Conservation (phyloP, 139 green algal genomes). For the Closterium sp. region DNA sequence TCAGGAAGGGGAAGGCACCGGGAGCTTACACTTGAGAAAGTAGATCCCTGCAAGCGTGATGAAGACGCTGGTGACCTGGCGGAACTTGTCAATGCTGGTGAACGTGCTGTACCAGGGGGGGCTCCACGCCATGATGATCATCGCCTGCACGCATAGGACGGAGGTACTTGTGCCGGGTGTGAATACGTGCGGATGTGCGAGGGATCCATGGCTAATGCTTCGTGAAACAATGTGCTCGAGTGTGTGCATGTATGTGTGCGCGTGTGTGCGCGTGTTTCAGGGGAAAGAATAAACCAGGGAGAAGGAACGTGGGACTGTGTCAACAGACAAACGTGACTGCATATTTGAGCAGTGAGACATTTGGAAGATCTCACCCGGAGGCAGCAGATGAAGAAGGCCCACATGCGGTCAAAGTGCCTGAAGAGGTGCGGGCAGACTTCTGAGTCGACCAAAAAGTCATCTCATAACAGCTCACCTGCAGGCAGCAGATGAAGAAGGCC, state of each 20-base stretch:
- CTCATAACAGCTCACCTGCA: constrained; percentile 3
- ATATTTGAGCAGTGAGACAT: no score
- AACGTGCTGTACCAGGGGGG: background rate
- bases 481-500: constrained; percentile 18
- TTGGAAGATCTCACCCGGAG: constrained; percentile 5
- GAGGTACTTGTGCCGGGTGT: background rate
- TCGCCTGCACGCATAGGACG: background rate
- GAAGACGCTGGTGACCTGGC: constrained; percentile 15
- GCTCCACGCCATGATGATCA: constrained; percentile 26
- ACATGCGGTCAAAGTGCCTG: background rate
- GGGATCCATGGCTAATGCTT: no score
- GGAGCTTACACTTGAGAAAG: constrained; percentile 11
- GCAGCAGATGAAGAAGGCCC: constrained; percentile 13
- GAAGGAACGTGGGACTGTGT: no score
- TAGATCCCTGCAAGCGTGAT: background rate
- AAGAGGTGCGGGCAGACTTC: background rate
- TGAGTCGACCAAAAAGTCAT: no score
- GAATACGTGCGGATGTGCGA: background rate
- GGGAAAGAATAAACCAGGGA: no score
- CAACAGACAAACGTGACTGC: no score
- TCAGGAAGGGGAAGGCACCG: no score
- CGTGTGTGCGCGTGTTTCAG: no score
- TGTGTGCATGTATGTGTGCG: background rate
- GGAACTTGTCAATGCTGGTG: constrained; percentile 7
- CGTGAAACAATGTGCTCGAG: no score